Percentiles rank a stretch among this genome's conserved stretches.
Evolutionary conservation across 441 rosid species (phyloP).

Genomic region (Pelargonium myrrhifolium): DNA sequence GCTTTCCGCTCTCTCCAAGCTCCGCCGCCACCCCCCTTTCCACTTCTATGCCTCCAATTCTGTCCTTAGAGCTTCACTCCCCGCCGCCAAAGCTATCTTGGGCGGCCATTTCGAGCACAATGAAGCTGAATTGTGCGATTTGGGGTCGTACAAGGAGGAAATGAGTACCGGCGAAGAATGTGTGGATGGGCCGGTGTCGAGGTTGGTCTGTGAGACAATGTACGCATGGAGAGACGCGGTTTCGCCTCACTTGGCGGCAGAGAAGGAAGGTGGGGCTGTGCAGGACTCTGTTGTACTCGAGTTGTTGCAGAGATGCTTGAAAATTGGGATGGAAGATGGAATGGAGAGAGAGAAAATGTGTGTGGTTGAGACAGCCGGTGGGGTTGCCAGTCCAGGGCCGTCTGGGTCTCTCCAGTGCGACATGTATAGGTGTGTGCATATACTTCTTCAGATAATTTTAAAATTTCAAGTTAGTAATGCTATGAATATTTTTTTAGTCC

Average conservation of each 20-base stretch:
- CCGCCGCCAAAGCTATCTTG: slow-evolving; percentile 37
- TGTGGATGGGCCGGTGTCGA: slow-evolving; percentile 21
- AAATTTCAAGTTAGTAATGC: too few species aligned
- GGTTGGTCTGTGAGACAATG: slow-evolving; percentile 60
- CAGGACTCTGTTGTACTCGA: slow-evolving; percentile 40
- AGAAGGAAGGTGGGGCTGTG: slow-evolving; percentile 53
- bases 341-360: slow-evolving; percentile 32
- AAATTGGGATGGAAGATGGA: slow-evolving; percentile 30
- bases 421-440: slow-evolving; percentile 49
- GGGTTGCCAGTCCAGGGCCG: slow-evolving; percentile 89
- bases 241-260: slow-evolving; percentile 87
- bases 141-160: slow-evolving; percentile 41
- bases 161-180: slow-evolving; percentile 20
- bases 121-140: slow-evolving; percentile 27
- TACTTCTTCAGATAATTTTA: too few species aligned
- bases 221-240: slow-evolving; percentile 86
- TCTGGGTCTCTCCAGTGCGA: slow-evolving; percentile 90
- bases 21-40: too few species aligned
- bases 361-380: slow-evolving; percentile 89
- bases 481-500: too few species aligned
- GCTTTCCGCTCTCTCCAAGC: slow-evolving; percentile 52
- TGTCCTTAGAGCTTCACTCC: slow-evolving; percentile 46
- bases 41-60: slow-evolving; percentile 41
- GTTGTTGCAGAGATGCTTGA: slow-evolving; percentile 42
- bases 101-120: slow-evolving; percentile 11